A percentile compares a stretch with the other conserved stretches of the same genome.
Conservation (phyloP, 2,329 filamentous ascomycete genomes). For the Pseudocercospora eumusae region DNA sequence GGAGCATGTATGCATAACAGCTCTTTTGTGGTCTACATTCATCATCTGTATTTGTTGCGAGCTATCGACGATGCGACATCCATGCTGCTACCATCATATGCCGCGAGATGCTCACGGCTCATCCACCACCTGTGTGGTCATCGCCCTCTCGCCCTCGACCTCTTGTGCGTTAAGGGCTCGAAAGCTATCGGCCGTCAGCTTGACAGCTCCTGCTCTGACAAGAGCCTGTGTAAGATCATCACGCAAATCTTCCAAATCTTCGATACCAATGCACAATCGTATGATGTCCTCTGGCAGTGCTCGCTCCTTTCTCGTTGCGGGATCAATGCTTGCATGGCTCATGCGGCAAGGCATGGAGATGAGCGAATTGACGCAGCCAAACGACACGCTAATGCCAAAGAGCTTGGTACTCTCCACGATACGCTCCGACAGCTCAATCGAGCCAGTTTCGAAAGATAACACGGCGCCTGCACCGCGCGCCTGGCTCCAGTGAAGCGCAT, state of each 20-base stretch:
- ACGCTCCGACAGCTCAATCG: conserved; percentile 77
- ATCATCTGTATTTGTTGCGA: not conserved
- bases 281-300: conserved; percentile 98
- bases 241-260: conserved; percentile 86
- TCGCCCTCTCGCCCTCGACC: conserved; percentile 30
- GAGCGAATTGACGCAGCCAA: conserved; percentile 95
- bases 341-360: conserved; percentile 99
- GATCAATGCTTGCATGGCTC: conserved; percentile 98
- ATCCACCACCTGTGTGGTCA: conserved; percentile 41
- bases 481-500: conserved; percentile 94
- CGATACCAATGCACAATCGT: conserved; percentile 91
- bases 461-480: conserved; percentile 92
- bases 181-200: conserved; percentile 74
- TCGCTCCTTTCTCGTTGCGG: conserved; percentile 83
- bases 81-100: not conserved
- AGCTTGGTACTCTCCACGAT: conserved; percentile 91
- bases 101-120: conserved; percentile 34
- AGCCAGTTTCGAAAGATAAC: conserved; percentile 92
- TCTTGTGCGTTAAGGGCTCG: conserved; percentile 53
- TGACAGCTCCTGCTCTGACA: conserved; percentile 91
- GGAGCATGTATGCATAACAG: not conserved
- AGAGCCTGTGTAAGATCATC: conserved; percentile 89
- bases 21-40: conserved; percentile 1
- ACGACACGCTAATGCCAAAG: conserved; percentile 95
- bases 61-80: not conserved